Evolutionary conservation across 176 grass and related monocot genomes (phyloP), one percentile per base, ranked within the genome.

Genomic region (Thalia dealbata): DNA sequence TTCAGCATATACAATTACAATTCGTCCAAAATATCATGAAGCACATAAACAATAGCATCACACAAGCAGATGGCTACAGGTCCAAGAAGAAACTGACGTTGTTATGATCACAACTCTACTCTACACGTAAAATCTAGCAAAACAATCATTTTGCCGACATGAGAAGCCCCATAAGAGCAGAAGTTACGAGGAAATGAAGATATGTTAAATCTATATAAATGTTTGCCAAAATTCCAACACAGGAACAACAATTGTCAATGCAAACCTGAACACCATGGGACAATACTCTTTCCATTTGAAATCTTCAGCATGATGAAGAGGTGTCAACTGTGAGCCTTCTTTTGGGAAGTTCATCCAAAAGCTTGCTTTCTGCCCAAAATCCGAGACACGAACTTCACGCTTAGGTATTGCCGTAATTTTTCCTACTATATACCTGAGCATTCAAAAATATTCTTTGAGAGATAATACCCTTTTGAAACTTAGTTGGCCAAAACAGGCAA

Each of bases 281-380:
- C 95, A 97, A 64, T 97, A 97, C 64, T 97, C 95, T 67, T 97
- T 97, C 95, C 95, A 97, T 86, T 90, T 97, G 82, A 97, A 97
- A 88, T 97, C 90, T 84, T 97, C 95, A 13, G 95, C 85, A 13
- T 46, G 67, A 78, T 97, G 95, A 21, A 87, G 73, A 72, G 95
- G 95, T 71, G 95, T 97, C 63, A 97, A 82, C 28, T 86, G 89
- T 35, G 95, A 97, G 72, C 95, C 95, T 75, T 80, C 81, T 86
- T 90, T 88, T 22, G 90, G 95, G 44, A 97, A 97, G 75, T 86
- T 92, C 95, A 97, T 97, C 90, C 87, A 92, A 79, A 97, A 97
- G 81, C 95, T 97, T 84, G 95, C 95, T 81, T 71, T 82, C 29
- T 80, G 85, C 63, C 95, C 95, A 84, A 97, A 97, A 84, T 97